Percentiles rank a stretch among this genome's conserved stretches.
Evolutionary conservation across 495 filamentous ascomycete genomes (phyloP).

Genomic region (Penicillium lividum): DNA sequence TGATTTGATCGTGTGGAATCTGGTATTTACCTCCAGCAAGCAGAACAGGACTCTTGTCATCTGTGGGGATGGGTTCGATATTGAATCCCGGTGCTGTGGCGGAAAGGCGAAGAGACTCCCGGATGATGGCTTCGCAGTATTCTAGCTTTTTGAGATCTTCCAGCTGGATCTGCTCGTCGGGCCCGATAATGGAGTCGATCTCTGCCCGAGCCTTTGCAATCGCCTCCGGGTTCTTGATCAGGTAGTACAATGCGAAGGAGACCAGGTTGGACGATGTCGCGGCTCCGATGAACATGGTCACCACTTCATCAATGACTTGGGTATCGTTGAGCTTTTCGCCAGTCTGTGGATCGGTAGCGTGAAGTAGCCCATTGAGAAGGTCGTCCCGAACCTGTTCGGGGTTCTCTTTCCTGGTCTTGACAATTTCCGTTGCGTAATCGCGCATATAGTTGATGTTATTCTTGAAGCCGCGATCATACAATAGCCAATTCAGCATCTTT

Average conservation of each 20-base stretch:
- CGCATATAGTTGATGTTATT: constrained; percentile 57
- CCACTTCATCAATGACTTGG: constrained; percentile 65
- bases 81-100: constrained; percentile 68
- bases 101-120: constrained; percentile 70
- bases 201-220: constrained; percentile 38
- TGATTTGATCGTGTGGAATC: constrained; percentile 57
- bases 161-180: constrained; percentile 30
- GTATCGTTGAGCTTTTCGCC: constrained; percentile 59
- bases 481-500: constrained; percentile 36
- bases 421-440: constrained; percentile 55
- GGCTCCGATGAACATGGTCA: constrained; percentile 44
- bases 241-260: constrained; percentile 40
- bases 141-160: constrained; percentile 64
- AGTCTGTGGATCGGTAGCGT: constrained; percentile 64
- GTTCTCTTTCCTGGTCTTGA: constrained; percentile 54
- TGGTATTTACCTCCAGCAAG: constrained; percentile 68
- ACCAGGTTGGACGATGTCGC: constrained; percentile 41
- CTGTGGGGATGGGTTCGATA: constrained; percentile 51
- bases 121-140: constrained; percentile 66
- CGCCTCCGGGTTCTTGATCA: constrained; percentile 34
- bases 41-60: constrained; percentile 50
- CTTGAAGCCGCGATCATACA: constrained; percentile 50
- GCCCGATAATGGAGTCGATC: constrained; percentile 34
- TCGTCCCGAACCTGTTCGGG: constrained; percentile 54
- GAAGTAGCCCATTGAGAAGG: constrained; percentile 67